Conservation (phyloP, 768 basidiomycete species). For the Amanita inopinata region DNA sequence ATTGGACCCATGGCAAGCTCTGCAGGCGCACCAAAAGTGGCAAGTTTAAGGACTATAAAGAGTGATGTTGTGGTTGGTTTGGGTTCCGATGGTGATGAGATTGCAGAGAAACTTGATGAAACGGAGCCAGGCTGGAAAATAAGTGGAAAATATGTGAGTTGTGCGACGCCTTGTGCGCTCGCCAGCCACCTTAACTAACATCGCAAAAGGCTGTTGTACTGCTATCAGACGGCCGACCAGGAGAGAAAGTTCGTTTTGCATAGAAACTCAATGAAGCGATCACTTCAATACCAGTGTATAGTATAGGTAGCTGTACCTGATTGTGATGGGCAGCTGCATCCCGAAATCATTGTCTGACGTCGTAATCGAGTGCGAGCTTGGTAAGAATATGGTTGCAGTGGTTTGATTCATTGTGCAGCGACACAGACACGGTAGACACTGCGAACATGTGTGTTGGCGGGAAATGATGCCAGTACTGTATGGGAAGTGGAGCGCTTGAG, state of each 20-base stretch:
- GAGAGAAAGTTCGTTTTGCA: constrained; percentile 77
- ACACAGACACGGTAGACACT: no score
- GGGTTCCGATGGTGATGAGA: constrained; percentile 53
- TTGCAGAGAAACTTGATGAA: constrained; percentile 74
- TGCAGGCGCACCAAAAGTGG: constrained; percentile 80
- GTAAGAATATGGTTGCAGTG: no score
- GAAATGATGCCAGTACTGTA: no score
- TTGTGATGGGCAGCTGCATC: no score
- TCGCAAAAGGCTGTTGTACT: constrained; percentile 68
- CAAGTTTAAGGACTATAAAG: constrained; percentile 87
- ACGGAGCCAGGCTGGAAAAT: constrained; percentile 94
- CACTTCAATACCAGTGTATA: no score
- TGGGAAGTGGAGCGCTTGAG: no score
- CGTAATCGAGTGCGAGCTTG: no score
- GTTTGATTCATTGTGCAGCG: no score
- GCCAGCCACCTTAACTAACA: neutral
- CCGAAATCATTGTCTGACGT: no score
- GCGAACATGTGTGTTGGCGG: no score
- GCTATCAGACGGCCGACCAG: constrained; percentile 80
- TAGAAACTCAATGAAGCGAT: constrained; percentile 18
- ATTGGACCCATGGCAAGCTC: constrained; percentile 90
- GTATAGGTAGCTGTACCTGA: no score
- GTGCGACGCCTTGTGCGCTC: neutral
- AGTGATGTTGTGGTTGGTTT: constrained; percentile 91
- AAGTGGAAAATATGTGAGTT: constrained; percentile 87